Conservation (phyloP, 768 basidiomycete genomes). For the Tricholoma matsutake region DNA sequence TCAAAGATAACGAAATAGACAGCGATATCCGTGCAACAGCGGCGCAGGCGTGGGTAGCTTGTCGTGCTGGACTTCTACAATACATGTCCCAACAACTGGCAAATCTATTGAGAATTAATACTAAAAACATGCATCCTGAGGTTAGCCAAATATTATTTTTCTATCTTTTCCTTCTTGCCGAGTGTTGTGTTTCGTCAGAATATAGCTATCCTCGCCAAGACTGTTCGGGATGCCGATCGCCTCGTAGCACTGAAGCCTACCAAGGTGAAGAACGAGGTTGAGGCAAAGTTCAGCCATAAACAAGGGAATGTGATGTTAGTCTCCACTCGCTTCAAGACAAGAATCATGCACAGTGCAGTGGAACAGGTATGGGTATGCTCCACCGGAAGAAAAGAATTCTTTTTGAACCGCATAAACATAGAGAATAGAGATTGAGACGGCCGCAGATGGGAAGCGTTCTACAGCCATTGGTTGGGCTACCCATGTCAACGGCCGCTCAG, state of each 20-base stretch:
- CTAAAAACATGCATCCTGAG: slow-evolving; percentile 15
- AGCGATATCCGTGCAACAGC: slow-evolving; percentile 24
- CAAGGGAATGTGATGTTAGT: slow-evolving; percentile 30
- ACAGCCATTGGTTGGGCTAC: slow-evolving; percentile 20
- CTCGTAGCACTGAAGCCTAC: slow-evolving; percentile 42
- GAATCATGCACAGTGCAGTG: slow-evolving; percentile 27
- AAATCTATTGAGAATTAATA: slow-evolving; percentile 22
- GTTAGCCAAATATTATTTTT: slow-evolving; percentile 21
- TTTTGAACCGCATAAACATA: neutral
- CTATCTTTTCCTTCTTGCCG: neutral
- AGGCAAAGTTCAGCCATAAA: slow-evolving; percentile 20
- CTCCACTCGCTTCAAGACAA: slow-evolving; percentile 43
- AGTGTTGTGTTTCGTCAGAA: slow-evolving; percentile 26
- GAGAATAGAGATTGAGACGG: slow-evolving; percentile 21
- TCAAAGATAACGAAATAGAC: slow-evolving; percentile 24
- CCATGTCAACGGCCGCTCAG: slow-evolving; percentile 38
- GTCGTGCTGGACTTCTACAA: slow-evolving; percentile 28
- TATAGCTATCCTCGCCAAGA: slow-evolving; percentile 35
- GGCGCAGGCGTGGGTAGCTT: slow-evolving; percentile 45
- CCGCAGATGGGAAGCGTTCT: slow-evolving; percentile 8
- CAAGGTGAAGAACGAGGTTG: slow-evolving; percentile 45
- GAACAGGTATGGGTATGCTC: slow-evolving; percentile 23
- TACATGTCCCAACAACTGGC: slow-evolving; percentile 13
- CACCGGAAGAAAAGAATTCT: neutral
- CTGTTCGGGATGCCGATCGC: slow-evolving; percentile 36